These are phyloP conservation scores for Lactifluus hygrophoroides DNA, from an alignment of 768 basidiomycete species.

Conservation along the genomic window DNA sequence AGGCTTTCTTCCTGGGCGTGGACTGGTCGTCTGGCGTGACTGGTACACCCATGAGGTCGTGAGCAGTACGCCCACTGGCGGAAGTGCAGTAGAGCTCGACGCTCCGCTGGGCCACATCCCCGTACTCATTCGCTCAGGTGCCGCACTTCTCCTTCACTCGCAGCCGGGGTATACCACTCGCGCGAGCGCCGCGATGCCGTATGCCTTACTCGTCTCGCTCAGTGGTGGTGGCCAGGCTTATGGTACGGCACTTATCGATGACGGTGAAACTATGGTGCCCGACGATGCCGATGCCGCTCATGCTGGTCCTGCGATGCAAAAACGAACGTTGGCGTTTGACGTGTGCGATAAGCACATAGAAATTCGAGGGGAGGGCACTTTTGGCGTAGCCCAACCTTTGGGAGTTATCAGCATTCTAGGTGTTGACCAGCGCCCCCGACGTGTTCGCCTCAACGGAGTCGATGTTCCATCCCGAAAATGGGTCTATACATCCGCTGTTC, in stretches of 20 bases:
- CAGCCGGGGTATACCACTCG: slow-evolving; percentile 58
- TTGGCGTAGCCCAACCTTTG: slow-evolving; percentile 39
- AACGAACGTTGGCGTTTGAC: slow-evolving; percentile 39
- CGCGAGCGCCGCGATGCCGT: slow-evolving; percentile 56
- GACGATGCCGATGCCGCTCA: not conserved
- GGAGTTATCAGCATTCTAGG: slow-evolving; percentile 52
- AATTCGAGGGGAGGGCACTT: slow-evolving; percentile 34
- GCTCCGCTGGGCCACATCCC: slow-evolving; percentile 71
- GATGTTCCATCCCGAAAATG: slow-evolving; percentile 4
- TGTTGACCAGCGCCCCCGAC: slow-evolving; percentile 18
- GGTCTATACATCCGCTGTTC: slow-evolving; percentile 7
- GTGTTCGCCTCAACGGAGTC: not conserved
- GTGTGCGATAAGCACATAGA: slow-evolving; percentile 30
- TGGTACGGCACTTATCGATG: slow-evolving; percentile 61
- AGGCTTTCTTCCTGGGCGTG: slow-evolving; percentile 62
- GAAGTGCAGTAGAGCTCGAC: slow-evolving; percentile 41
- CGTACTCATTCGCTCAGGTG: slow-evolving; percentile 64
- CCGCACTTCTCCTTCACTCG: slow-evolving; percentile 55
- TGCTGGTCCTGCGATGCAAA: slow-evolving; percentile 35
- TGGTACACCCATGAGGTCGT: slow-evolving; percentile 62
- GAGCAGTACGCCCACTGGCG: slow-evolving; percentile 28
- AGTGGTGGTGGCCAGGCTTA: slow-evolving; percentile 39
- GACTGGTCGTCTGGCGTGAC: slow-evolving; percentile 55
- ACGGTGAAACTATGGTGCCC: slow-evolving; percentile 48
- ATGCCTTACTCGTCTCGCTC: slow-evolving; percentile 52